Conservation (phyloP, 441 rosid species). For the Pelargonium myrrhifolium region DNA sequence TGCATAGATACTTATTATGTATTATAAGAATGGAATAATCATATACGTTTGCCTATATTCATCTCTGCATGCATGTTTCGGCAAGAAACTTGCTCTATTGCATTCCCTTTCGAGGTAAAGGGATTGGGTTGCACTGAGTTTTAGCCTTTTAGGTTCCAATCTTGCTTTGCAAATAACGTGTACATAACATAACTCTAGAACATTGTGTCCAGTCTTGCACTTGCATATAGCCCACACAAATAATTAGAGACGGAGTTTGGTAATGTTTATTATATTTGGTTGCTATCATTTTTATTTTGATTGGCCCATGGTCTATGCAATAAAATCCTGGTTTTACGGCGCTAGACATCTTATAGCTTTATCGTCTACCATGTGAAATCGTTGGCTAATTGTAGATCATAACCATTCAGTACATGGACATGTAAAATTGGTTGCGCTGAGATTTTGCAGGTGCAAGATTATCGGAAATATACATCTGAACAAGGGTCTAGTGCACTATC, state of each 20-base stretch:
- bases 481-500: conserved; percentile 37
- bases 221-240: not conserved
- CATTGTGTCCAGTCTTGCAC: not conserved
- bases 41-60: not conserved
- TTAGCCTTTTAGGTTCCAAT: not conserved
- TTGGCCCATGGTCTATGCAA: no score
- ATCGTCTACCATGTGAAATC: no score
- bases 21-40: no score
- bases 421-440: not conserved
- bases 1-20: no score
- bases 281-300: no score
- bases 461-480: conserved; percentile 46
- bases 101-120: not conserved
- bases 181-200: not conserved
- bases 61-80: not conserved
- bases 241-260: no score
- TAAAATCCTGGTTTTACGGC: not conserved
- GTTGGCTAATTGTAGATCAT: no score
- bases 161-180: not conserved
- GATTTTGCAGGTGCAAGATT: conserved; percentile 73
- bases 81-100: not conserved
- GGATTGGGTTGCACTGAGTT: not conserved
- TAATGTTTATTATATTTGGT: no score
- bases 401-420: not conserved
- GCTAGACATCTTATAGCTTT: not conserved